These are phyloP conservation scores for Schizothecium vesticola DNA, from an alignment of 495 filamentous ascomycete species.

Conservation along the genomic window DNA sequence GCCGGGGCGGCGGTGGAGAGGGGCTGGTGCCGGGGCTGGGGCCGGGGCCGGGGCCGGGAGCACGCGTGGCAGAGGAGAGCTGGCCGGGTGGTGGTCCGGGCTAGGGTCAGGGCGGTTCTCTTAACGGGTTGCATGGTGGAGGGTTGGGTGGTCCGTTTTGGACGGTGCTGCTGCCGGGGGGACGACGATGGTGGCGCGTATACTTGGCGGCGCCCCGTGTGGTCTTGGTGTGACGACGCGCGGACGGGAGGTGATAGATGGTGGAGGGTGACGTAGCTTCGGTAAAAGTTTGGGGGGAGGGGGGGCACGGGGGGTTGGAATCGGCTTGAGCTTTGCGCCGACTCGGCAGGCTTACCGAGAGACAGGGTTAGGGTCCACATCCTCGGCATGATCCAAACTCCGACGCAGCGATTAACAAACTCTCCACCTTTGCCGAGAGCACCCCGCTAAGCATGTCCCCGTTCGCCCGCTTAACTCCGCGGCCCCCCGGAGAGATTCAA, in stretches of 20 bases:
- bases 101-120: not conserved
- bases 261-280: not conserved
- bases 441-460: not conserved
- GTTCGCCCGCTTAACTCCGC: not conserved
- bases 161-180: not conserved
- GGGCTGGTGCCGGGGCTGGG: not conserved
- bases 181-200: not conserved
- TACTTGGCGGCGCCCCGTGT: constrained; percentile 10
- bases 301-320: not conserved
- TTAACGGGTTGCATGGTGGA: not conserved
- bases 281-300: not conserved
- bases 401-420: not conserved
- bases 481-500: not conserved
- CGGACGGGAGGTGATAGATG: not conserved
- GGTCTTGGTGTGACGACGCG: not conserved
- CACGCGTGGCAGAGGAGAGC: not conserved
- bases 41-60: not conserved
- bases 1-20: constrained; percentile 17
- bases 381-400: not conserved
- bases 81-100: not conserved
- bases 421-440: not conserved
- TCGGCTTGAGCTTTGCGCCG: not conserved
- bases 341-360: not conserved
- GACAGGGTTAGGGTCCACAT: not conserved
- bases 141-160: not conserved